Evolutionary conservation across 176 grass and related monocot species (phyloP).

Genomic region (Juncus effusus): DNA sequence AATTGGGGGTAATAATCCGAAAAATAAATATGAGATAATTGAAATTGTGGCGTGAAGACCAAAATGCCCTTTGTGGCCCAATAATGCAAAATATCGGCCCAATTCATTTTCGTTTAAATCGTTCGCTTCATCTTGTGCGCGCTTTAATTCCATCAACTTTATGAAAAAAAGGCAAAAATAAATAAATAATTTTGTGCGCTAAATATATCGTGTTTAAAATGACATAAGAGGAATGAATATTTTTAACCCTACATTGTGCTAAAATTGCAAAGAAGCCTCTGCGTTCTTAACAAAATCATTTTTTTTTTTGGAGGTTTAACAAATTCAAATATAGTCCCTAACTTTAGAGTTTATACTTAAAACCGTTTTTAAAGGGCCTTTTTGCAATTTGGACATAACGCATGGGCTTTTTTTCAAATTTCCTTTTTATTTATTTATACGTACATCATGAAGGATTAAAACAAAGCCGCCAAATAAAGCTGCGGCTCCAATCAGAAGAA

Average conservation of each 20-base stretch:
- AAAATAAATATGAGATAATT: constrained; percentile 60
- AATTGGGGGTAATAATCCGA: constrained; percentile 60
- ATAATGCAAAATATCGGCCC: constrained; percentile 56
- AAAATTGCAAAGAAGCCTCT: no score
- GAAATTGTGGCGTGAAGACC: constrained; percentile 48
- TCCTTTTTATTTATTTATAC: background rate
- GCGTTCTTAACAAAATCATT: no score
- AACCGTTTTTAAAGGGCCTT: background rate
- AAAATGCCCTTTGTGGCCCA: constrained; percentile 53
- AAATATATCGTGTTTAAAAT: no score
- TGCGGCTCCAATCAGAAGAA: constrained; percentile 59
- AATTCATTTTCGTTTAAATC: constrained; percentile 27
- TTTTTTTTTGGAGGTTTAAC: no score
- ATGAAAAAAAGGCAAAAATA: background rate
- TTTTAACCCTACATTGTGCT: no score
- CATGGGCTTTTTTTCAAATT: background rate
- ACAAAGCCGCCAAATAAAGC: constrained; percentile 70
- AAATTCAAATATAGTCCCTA: no score
- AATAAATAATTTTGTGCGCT: no score
- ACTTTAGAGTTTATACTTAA: no score
- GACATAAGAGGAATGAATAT: no score
- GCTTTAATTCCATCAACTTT: constrained; percentile 66
- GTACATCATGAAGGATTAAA: constrained; percentile 69
- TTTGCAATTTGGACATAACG: background rate
- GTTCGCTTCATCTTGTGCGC: constrained; percentile 36